Evolutionary conservation across 208 protist genomes (phyloP), one percentile per base, ranked within the genome.

Genomic region (Crithidia mellificae): DNA sequence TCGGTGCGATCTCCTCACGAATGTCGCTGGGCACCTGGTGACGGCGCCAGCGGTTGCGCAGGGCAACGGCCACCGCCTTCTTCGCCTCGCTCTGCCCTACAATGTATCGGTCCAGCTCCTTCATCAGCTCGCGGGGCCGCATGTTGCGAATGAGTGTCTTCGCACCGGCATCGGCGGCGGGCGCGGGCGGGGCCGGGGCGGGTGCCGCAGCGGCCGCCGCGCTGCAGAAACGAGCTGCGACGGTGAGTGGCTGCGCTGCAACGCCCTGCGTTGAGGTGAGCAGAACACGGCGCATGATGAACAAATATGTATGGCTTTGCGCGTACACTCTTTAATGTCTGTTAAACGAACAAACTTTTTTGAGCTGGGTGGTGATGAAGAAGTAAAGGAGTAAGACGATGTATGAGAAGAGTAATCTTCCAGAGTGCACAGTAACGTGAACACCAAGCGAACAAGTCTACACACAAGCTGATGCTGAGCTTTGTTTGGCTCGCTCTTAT

Each of bases 81-180:
- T 99, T 99, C 6, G 98, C 98, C 24, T 99, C 98, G 24, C 52
- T 79, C 80, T 99, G 98, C 2, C 98, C 98, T 44, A 99, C 96
- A 64, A 99, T 98, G 83, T 93, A 98, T 50, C 92, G 89, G 78
- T 99, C 94, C 30, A 99, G 85, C 77, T 98, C 89, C 50, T 61
- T 65, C 65, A 99, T 97, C 51, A 98, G 84, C 64, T 99, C 90
- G 11, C 78, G 80, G 25, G 96, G 97, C 52, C 86, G 89, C 93
- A 97, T 94, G 74, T 96, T 83, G 54, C 88, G 89, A 25, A 95
- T 83, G 39, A 83, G 76, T 27, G 84, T 86, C 63, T 85, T 83
- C 2, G 65, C 41, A 27, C 51, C 43, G 0, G 72, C 2, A 19
- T 74, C 56, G 5, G 58, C 38, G 22, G 73, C n/a, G n/a, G 71